Conservation (phyloP, 352 stramenopile genomes). For the Pythium volutum region DNA sequence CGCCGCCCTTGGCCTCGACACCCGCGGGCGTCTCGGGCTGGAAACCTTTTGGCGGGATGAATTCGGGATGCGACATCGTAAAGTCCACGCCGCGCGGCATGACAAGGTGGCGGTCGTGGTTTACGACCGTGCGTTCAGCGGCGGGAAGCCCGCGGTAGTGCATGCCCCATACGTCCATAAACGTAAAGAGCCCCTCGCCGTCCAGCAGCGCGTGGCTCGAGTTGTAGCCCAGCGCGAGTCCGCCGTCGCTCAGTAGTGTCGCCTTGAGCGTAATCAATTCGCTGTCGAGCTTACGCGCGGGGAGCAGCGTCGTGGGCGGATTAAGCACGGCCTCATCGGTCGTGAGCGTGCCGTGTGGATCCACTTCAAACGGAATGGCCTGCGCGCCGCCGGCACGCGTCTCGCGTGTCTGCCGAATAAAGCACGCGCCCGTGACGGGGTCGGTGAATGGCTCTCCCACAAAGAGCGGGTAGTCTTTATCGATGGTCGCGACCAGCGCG, state of each 20-base stretch:
- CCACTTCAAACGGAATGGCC: constrained; percentile 37
- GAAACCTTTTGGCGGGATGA: constrained; percentile 6
- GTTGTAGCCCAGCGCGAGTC: constrained; percentile 45
- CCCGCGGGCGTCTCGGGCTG: constrained; percentile 2
- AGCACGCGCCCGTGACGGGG: constrained; percentile 25
- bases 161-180: constrained; percentile 58
- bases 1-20: constrained; percentile 8
- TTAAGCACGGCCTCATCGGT: constrained; percentile 33
- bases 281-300: constrained; percentile 9
- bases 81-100: constrained; percentile 16
- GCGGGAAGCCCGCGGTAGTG: constrained; percentile 40
- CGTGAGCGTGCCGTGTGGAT: constrained; percentile 19
- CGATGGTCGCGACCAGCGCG: constrained; percentile 32
- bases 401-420: constrained; percentile 29
- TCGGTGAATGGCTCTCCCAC: constrained; percentile 38
- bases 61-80: constrained; percentile 42
- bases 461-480: constrained; percentile 46
- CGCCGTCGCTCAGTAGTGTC: constrained; percentile 42
- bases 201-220: constrained; percentile 47
- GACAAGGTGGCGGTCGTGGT: constrained; percentile 42
- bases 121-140: constrained; percentile 27
- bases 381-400: constrained; percentile 10
- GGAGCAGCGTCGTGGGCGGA: constrained; percentile 37
- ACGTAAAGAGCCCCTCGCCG: constrained; percentile 50
- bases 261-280: constrained; percentile 37